A percentile compares a stretch with the other conserved stretches of the same genome.
These are phyloP conservation scores for Proliferodiscus dingleyae DNA, from an alignment of 2,329 filamentous ascomycete species.

Conservation along the genomic window DNA sequence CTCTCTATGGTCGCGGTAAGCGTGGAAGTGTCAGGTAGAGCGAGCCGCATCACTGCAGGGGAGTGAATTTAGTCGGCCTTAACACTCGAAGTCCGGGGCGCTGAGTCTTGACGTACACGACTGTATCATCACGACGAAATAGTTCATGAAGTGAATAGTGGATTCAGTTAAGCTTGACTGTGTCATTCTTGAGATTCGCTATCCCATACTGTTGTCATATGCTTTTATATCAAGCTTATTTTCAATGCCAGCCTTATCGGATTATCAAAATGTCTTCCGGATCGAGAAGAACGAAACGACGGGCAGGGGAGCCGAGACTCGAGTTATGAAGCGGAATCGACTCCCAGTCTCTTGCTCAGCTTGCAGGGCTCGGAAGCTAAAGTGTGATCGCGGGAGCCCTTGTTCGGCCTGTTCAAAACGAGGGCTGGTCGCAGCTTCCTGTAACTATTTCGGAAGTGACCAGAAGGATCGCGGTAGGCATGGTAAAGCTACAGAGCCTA, in stretches of 20 bases:
- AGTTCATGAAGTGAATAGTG: too few relatives aligned
- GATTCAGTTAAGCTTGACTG: too few relatives aligned
- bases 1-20: too few relatives aligned
- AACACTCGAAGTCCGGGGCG: not conserved
- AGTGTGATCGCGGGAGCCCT: slow-evolving; percentile 12
- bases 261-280: slow-evolving; percentile 12
- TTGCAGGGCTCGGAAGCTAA: slow-evolving; percentile 11
- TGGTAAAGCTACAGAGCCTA: not conserved
- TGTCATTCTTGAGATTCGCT: too few relatives aligned
- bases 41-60: not conserved
- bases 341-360: slow-evolving; percentile 9
- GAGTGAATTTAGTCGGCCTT: not conserved
- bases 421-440: slow-evolving; percentile 4
- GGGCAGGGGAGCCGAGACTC: not conserved
- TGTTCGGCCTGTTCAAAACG: slow-evolving; percentile 9
- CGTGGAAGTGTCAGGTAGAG: too few relatives aligned
- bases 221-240: too few relatives aligned
- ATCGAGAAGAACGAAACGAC: slow-evolving; percentile 2
- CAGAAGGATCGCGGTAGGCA: not conserved
- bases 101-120: not conserved
- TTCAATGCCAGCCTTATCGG: slow-evolving; percentile 7
- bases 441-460: slow-evolving; percentile 1
- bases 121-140: not conserved
- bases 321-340: slow-evolving; percentile 9
- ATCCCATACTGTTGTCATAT: too few relatives aligned